These are phyloP conservation scores for Verticillium isaacii DNA, from an alignment of 2,329 filamentous ascomycete genomes.

Conservation along the genomic window DNA sequence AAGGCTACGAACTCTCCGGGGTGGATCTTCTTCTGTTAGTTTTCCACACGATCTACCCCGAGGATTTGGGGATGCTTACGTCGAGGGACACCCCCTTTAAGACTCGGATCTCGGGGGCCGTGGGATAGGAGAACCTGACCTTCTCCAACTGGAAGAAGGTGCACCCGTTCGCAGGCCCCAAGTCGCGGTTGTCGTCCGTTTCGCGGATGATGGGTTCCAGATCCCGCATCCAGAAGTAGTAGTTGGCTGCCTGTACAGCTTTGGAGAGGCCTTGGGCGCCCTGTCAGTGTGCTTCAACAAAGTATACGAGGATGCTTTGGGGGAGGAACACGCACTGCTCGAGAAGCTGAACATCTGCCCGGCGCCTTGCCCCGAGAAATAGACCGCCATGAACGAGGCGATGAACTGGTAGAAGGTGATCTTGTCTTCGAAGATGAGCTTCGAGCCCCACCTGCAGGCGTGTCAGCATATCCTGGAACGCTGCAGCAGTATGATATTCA, in stretches of 20 bases:
- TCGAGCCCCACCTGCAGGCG: background rate
- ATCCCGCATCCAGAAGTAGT: conserved; percentile 27
- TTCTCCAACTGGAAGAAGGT: background rate
- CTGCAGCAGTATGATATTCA: too few species aligned
- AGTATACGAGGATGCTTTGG: background rate
- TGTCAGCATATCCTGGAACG: background rate
- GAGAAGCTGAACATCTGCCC: conserved; percentile 6
- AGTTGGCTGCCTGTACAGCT: conserved; percentile 30
- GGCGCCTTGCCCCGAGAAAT: conserved; percentile 15
- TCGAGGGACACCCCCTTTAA: conserved; percentile 6
- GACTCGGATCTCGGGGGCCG: conserved; percentile 4
- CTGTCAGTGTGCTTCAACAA: background rate
- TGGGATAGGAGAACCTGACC: conserved; percentile 9
- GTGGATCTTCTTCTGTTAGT: conserved; percentile 23
- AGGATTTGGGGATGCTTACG: conserved; percentile 6
- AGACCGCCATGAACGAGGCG: conserved; percentile 24
- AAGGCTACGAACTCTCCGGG: conserved; percentile 65
- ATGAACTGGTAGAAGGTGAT: conserved; percentile 13
- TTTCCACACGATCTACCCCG: background rate
- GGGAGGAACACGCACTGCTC: background rate
- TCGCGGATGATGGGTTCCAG: conserved; percentile 11
- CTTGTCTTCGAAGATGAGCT: background rate
- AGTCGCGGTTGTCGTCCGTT: background rate
- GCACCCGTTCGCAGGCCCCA: background rate
- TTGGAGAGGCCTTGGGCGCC: conserved; percentile 21